Percentiles rank a stretch among this genome's conserved stretches.
phyloP scores from a whole-genome alignment of 2,329 filamentous ascomycete genomes.

The Exophiala xenobiotica region DNA sequence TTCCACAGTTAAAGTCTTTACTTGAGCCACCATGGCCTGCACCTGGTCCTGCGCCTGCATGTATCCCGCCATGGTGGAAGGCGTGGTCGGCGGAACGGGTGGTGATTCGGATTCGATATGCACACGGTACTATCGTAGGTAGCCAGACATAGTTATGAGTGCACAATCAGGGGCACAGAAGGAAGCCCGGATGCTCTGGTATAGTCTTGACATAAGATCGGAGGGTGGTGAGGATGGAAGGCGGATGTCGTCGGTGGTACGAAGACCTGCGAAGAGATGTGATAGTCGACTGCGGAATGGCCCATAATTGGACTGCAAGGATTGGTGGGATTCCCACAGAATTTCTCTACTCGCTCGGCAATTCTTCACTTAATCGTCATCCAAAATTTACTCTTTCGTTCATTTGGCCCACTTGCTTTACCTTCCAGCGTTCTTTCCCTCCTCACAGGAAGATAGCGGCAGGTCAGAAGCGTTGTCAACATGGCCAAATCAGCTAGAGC shows the following conservation, averaged over 20 bases:
- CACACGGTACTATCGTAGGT: conserved; percentile 4
- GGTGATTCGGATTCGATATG: conserved; percentile 3
- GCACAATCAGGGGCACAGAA: not conserved
- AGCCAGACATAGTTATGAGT: not conserved
- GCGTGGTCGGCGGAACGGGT: conserved; percentile 5
- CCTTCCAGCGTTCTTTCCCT: not conserved
- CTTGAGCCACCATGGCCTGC: conserved; percentile 37
- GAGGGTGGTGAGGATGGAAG: not conserved
- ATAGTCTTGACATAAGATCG: not conserved
- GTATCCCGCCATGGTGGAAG: conserved; percentile 19
- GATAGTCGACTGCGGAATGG: not conserved
- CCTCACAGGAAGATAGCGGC: not conserved
- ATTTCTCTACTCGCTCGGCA: not conserved
- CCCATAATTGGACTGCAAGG: no score
- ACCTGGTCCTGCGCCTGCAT: conserved; percentile 22
- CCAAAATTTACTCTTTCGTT: not conserved
- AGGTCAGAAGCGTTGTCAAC: conserved; percentile 31
- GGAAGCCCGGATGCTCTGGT: not conserved
- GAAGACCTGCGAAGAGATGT: not conserved
- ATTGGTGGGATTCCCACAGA: not conserved
- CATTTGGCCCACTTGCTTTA: no score
- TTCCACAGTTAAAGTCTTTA: conserved; percentile 59
- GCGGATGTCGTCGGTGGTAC: not conserved
- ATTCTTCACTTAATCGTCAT: not conserved
- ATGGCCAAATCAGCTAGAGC: conserved; percentile 90